phyloP scores from a whole-genome alignment of 768 basidiomycete species.

The Trametes cinnabarina region DNA sequence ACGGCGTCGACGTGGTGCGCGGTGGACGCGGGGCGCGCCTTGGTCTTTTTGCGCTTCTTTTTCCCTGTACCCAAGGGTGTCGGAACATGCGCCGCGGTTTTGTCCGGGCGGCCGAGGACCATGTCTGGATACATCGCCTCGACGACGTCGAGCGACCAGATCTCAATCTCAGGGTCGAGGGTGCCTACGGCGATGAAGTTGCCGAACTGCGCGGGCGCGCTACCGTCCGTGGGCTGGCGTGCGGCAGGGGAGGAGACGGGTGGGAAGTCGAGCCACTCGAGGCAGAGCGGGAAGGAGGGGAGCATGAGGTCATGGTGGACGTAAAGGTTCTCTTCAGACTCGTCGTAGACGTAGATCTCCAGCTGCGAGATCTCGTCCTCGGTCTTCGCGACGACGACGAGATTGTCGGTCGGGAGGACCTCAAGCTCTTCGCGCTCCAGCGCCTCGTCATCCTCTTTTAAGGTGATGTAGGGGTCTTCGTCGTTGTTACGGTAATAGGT shows the following conservation, averaged over 20 bases:
- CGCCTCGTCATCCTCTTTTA: constrained; percentile 86
- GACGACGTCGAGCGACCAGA: constrained; percentile 93
- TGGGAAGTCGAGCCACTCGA: constrained; percentile 99
- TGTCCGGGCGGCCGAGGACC: constrained; percentile 87
- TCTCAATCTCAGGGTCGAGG: constrained; percentile 96
- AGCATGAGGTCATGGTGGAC: constrained; percentile 98
- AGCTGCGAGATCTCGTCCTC: constrained; percentile 96
- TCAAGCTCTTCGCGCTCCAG: constrained; percentile 89
- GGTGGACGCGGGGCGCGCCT: constrained; percentile 56
- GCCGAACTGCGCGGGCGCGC: constrained; percentile 46
- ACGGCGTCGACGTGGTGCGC: constrained; percentile 92
- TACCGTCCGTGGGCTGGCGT: constrained; percentile 28
- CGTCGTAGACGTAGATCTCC: constrained; percentile 95
- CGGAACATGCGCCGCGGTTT: constrained; percentile 76
- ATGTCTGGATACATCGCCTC: constrained; percentile 93
- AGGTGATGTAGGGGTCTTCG: constrained; percentile 94
- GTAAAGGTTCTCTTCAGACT: constrained; percentile 86
- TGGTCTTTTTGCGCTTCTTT: constrained; percentile 90
- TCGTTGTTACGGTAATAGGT: constrained; percentile 88
- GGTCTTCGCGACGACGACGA: constrained; percentile 90
- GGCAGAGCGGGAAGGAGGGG: constrained; percentile 94
- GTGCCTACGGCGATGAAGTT: constrained; percentile 97
- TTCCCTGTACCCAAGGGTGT: constrained; percentile 87
- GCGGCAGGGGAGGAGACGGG: constrained; percentile 51
- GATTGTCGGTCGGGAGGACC: constrained; percentile 85